phyloP scores from a whole-genome alignment of 768 basidiomycete species.

The Amanita phalloides region DNA sequence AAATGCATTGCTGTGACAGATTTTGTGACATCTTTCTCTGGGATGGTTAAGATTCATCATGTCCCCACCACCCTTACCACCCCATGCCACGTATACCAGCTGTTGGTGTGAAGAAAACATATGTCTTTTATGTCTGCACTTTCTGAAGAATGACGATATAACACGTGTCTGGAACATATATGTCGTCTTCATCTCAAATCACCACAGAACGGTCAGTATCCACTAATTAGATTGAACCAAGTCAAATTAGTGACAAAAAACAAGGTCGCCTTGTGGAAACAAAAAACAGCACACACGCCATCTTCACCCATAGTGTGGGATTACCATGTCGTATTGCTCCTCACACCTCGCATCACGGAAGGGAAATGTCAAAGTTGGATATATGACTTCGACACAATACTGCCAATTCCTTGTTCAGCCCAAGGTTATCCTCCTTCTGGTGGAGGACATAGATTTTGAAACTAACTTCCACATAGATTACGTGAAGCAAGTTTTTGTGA shows the following conservation, averaged over 20 bases:
- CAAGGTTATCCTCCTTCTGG: constrained; percentile 24
- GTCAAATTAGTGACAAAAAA: not conserved
- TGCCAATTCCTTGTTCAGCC: constrained; percentile 40
- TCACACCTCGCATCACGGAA: constrained; percentile 22
- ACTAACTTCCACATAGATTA: constrained; percentile 27
- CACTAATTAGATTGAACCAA: not conserved
- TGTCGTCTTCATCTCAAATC: constrained; percentile 59
- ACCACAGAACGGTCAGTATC: constrained; percentile 37
- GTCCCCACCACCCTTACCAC: constrained; percentile 24
- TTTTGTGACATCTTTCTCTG: not conserved
- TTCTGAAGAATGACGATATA: constrained; percentile 21
- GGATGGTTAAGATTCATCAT: not conserved
- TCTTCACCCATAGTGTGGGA: constrained; percentile 52
- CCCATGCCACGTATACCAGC: constrained; percentile 37
- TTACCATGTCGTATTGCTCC: constrained; percentile 58
- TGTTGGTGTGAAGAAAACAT: constrained; percentile 71
- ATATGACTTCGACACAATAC: constrained; percentile 57
- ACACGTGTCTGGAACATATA: constrained; percentile 35
- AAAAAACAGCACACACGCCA: constrained; percentile 28
- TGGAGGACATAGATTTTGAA: not conserved
- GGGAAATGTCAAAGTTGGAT: constrained; percentile 31
- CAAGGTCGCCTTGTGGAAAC: constrained; percentile 59
- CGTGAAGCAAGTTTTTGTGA: constrained; percentile 31
- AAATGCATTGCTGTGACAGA: constrained; percentile 3
- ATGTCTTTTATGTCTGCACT: constrained; percentile 41